phyloP scores from a whole-genome alignment of 495 filamentous ascomycete genomes.

The Penicillium cataractarum region DNA sequence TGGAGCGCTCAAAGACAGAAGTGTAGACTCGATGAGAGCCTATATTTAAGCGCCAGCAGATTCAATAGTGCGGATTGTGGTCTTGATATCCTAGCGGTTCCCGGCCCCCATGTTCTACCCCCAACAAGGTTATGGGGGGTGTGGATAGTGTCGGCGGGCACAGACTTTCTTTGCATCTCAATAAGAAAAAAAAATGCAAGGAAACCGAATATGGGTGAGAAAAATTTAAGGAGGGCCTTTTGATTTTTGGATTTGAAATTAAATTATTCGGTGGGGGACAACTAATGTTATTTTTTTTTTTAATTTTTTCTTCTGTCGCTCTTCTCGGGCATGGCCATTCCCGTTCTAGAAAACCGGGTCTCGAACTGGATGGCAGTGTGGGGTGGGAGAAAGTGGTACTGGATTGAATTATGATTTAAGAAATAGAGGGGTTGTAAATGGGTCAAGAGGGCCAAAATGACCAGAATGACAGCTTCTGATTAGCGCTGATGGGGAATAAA shows the following conservation, averaged over 20 bases:
- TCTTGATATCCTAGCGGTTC: constrained; percentile 24
- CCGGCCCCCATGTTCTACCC: constrained; percentile 33
- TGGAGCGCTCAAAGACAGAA: constrained; percentile 29
- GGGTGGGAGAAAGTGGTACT: background rate
- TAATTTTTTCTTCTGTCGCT: background rate
- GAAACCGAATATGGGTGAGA: background rate
- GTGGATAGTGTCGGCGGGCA: constrained; percentile 7
- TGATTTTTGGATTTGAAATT: background rate
- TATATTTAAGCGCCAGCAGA: constrained; percentile 48
- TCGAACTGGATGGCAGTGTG: background rate
- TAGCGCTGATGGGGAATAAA: constrained; percentile 11
- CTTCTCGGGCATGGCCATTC: background rate
- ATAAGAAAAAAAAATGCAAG: background rate
- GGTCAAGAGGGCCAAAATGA: constrained; percentile 8
- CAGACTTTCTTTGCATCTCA: constrained; percentile 9
- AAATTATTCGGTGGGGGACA: background rate
- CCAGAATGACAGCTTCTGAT: constrained; percentile 19
- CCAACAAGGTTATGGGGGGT: background rate
- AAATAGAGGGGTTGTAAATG: background rate
- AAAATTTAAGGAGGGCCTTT: background rate
- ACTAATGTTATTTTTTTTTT: too few species aligned
- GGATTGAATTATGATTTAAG: background rate
- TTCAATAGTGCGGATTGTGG: constrained; percentile 24
- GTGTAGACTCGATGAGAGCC: constrained; percentile 41
- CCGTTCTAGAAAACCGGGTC: background rate